phyloP scores from a whole-genome alignment of 345 rosid species.

The Microthlaspi erraticum region DNA sequence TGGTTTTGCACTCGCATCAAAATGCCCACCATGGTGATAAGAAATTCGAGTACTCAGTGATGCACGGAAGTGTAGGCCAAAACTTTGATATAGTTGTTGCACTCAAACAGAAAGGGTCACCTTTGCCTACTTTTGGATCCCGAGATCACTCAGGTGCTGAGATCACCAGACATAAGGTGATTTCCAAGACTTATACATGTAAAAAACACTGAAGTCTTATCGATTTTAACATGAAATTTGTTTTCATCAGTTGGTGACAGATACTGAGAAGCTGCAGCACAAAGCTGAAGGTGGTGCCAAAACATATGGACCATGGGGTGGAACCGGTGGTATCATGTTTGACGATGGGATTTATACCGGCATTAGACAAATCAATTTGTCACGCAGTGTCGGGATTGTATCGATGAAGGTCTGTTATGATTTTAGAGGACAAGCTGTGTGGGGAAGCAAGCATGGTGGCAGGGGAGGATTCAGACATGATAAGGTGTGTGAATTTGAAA shows the following conservation, averaged over 20 bases:
- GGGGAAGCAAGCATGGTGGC: slow-evolving; percentile 97
- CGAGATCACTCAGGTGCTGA: slow-evolving; percentile 42
- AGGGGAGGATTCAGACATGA: slow-evolving; percentile 76
- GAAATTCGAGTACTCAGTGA: slow-evolving; percentile 56
- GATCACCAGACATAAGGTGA: slow-evolving; percentile 57
- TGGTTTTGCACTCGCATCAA: slow-evolving; percentile 43
- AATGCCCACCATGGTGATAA: slow-evolving; percentile 45
- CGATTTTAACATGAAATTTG: neutral
- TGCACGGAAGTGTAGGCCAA: slow-evolving; percentile 71
- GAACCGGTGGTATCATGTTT: slow-evolving; percentile 66
- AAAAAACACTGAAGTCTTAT: neutral
- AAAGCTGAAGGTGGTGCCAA: slow-evolving; percentile 52
- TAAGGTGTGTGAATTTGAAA: slow-evolving; percentile 50
- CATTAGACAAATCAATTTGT: slow-evolving; percentile 69
- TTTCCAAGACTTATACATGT: slow-evolving; percentile 1
- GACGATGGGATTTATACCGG: slow-evolving; percentile 81
- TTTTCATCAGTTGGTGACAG: slow-evolving; percentile 29
- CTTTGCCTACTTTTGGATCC: slow-evolving; percentile 44
- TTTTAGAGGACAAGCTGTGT: slow-evolving; percentile 69
- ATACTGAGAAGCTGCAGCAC: slow-evolving; percentile 43
- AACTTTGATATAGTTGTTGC: slow-evolving; percentile 74
- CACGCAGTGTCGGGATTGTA: slow-evolving; percentile 76
- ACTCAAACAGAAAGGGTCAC: slow-evolving; percentile 63
- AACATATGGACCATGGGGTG: slow-evolving; percentile 90
- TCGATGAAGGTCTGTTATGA: slow-evolving; percentile 72